Conservation (phyloP, 768 basidiomycete species). For the Phylloporus scabripes region DNA sequence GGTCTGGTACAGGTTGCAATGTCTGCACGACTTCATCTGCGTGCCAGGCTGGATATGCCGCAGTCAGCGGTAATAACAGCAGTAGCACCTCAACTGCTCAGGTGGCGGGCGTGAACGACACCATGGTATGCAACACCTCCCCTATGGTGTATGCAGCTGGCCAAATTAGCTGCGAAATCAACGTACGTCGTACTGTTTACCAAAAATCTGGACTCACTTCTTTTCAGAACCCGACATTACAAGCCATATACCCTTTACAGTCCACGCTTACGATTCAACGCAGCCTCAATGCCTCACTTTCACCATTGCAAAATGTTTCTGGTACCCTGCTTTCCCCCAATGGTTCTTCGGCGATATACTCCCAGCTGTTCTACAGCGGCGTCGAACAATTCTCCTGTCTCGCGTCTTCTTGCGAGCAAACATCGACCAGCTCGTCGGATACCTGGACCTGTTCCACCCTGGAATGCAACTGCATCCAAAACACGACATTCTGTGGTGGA, state of each 20-base stretch:
- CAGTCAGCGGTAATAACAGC: conserved; percentile 35
- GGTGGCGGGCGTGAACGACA: conserved; percentile 45
- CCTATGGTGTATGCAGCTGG: conserved; percentile 72
- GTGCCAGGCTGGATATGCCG: conserved; percentile 59
- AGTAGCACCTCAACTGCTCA: conserved; percentile 26
- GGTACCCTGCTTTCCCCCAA: conserved; percentile 38
- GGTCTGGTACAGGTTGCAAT: conserved; percentile 76
- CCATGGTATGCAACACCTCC: conserved; percentile 64
- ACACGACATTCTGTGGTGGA: conserved; percentile 73
- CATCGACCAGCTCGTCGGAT: conserved; percentile 36
- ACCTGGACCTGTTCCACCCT: conserved; percentile 71
- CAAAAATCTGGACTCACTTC: background rate
- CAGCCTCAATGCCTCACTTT: conserved; percentile 61
- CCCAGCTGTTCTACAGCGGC: conserved; percentile 73
- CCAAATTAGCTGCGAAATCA: conserved; percentile 80
- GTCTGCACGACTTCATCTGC: conserved; percentile 66
- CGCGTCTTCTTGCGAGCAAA: conserved; percentile 67
- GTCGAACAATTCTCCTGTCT: conserved; percentile 86
- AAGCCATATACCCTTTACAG: conserved; percentile 63
- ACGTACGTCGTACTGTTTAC: conserved; percentile 45
- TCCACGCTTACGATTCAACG: conserved; percentile 78
- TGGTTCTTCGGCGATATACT: conserved; percentile 51
- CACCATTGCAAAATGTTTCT: conserved; percentile 44
- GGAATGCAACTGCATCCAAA: conserved; percentile 63
- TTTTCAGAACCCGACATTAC: conserved; percentile 75